Conservation (phyloP, 495 filamentous ascomycete genomes). For the Cryomyces minteri region DNA sequence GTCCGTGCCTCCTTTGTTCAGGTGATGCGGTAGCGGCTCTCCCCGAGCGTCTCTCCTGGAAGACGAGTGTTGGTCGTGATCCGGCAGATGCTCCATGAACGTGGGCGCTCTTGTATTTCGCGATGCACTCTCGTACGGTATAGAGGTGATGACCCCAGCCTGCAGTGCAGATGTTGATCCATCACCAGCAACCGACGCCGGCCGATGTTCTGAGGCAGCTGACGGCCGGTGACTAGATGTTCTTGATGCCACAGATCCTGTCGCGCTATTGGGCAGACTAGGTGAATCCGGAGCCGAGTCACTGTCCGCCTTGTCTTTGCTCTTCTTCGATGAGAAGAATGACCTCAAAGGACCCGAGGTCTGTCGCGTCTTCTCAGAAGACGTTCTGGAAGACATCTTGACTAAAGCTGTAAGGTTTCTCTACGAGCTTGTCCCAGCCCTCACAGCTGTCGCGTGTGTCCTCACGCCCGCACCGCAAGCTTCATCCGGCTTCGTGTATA, state of each 20-base stretch:
- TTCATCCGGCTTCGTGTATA: too few species aligned
- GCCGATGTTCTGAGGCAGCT: conserved; percentile 51
- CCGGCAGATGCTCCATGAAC: conserved; percentile 56
- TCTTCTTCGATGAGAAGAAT: conserved; percentile 61
- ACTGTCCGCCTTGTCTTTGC: conserved; percentile 54
- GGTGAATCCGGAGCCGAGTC: conserved; percentile 32
- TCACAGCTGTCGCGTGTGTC: too few species aligned
- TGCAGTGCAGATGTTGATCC: conserved; percentile 45
- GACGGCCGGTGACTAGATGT: conserved; percentile 58
- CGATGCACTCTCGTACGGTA: conserved; percentile 68
- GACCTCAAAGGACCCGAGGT: conserved; percentile 31
- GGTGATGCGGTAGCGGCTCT: conserved; percentile 62
- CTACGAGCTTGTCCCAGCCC: too few species aligned
- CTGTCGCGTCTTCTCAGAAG: neutral
- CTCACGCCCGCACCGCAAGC: too few species aligned
- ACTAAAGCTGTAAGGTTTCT: too few species aligned
- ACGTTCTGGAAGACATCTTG: neutral
- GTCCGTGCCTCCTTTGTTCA: conserved; percentile 59
- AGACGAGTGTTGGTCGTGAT: conserved; percentile 32
- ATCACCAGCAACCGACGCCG: conserved; percentile 27
- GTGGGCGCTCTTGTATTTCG: conserved; percentile 51
- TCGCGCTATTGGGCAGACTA: conserved; percentile 33
- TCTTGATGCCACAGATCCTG: conserved; percentile 56
- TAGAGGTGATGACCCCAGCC: conserved; percentile 75
- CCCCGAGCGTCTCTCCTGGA: conserved; percentile 31